These are phyloP conservation scores for Chaetomium strumarium DNA, from an alignment of 2,329 filamentous ascomycete genomes.

Conservation along the genomic window DNA sequence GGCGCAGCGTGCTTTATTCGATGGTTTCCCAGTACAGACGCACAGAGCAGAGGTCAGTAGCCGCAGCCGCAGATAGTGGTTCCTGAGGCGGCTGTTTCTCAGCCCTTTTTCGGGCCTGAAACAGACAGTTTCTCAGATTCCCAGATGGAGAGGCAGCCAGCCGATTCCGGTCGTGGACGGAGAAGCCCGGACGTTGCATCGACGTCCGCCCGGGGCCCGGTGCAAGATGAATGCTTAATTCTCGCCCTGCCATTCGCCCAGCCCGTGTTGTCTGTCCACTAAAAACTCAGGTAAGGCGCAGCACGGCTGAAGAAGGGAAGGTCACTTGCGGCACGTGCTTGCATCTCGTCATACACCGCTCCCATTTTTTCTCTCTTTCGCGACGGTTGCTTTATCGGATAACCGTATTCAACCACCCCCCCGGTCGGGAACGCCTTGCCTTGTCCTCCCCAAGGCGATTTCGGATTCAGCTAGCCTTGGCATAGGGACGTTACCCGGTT, in stretches of 20 bases:
- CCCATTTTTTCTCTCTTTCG: conserved; percentile 7
- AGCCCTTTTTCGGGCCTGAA: conserved; percentile 1
- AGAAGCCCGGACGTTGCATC: not conserved
- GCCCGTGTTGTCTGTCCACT: conserved; percentile 9
- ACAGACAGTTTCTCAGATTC: not conserved
- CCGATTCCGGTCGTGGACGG: conserved; percentile 3
- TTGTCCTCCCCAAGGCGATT: conserved; percentile 15
- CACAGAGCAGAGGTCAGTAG: conserved; percentile 6
- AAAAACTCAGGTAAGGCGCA: conserved; percentile 24
- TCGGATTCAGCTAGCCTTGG: conserved; percentile 18
- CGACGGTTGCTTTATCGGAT: conserved; percentile 15
- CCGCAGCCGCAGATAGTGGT: conserved; percentile 15
- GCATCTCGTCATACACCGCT: conserved; percentile 3
- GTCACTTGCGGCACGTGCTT: conserved; percentile 1
- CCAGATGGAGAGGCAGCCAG: conserved; percentile 18
- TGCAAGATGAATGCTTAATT: conserved; percentile 11
- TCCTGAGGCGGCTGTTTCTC: conserved; percentile 1
- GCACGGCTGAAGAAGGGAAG: conserved; percentile 22
- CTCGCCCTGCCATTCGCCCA: conserved; percentile 15
- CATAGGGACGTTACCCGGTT: conserved; percentile 4
- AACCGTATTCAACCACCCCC: not conserved
- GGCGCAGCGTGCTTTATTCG: conserved; percentile 14
- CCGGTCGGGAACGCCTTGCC: conserved; percentile 16
- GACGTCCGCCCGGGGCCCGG: conserved; percentile 9
- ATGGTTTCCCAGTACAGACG: not conserved